Evolutionary conservation across 2,329 filamentous ascomycete species (phyloP), one percentile per base, ranked within the genome.

Genomic region (Chaetothyriales sp.): DNA sequence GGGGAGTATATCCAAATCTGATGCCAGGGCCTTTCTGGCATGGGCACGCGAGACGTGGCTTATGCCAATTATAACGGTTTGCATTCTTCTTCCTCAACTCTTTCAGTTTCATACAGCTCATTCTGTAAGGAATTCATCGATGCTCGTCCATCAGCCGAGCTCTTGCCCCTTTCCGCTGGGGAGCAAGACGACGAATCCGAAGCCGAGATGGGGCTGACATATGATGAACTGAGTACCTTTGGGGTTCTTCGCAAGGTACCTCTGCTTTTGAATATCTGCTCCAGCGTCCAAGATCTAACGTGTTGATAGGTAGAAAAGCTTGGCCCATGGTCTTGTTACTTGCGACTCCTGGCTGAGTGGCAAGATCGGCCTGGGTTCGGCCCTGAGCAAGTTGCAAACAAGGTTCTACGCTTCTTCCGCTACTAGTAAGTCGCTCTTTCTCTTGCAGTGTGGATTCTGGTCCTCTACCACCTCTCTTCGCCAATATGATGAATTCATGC

Each of bases 21-120:
- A 89, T 59, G 69, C 87, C 1, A 86, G 85, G 64, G 68, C 75
- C 8, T 88, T 89, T 67, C 84, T 88, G 54, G 69, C 68, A n/a
- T 88, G 78, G 74, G 77, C 81, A 2, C 66, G 71, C 49, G 68
- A 64, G 18, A 68, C 74, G 37, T 87, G 85, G 61, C 65, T 75
- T 4, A 66, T 89, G 1, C 81, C 82, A 0, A 77, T 84, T 50
- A 40, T 58, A 22, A 55, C 47, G 44, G 52, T 54, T 6, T 43
- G 50, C 20, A 45, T 46, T 5, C 28, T 46, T 5, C 28, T 22
- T 52, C 13, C 28, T 46, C 18, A 19, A 29, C 19, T 33, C 18
- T 51, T 33, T 22, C 22, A 20, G 22, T 22, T 44, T 50, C 22
- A 25, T 25, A 37, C 29, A 18, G 29, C 46, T 48, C 22, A 47